phyloP scores from a whole-genome alignment of 768 basidiomycete species.

The Obba rivulosa region DNA sequence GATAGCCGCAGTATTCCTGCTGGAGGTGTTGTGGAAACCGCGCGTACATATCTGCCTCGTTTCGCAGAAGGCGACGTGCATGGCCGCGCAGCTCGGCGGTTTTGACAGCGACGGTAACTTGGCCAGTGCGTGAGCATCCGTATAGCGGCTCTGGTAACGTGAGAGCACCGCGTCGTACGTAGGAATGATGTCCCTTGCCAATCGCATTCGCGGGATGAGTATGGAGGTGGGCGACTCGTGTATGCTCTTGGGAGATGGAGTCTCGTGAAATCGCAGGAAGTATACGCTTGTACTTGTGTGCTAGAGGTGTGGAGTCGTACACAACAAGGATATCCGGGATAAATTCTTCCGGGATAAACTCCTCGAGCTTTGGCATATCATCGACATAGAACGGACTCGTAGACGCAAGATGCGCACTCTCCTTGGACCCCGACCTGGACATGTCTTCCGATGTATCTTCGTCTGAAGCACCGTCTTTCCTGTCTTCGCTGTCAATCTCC shows the following conservation, averaged over 20 bases:
- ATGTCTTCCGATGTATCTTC: too few relatives aligned
- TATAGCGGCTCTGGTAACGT: conserved; percentile 37
- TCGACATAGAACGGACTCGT: too few relatives aligned
- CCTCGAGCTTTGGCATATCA: conserved; percentile 22
- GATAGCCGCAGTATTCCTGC: conserved; percentile 46
- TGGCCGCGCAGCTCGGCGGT: conserved; percentile 3
- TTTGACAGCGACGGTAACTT: conserved; percentile 26
- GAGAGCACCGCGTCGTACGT: conserved; percentile 45
- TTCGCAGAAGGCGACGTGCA: conserved; percentile 15
- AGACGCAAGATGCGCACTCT: too few relatives aligned
- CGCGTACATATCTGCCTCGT: conserved; percentile 43
- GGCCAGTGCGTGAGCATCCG: conserved; percentile 16
- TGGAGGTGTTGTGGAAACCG: conserved; percentile 39
- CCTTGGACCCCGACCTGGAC: too few relatives aligned
- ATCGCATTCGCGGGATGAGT: conserved; percentile 31
- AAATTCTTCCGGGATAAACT: conserved; percentile 18
- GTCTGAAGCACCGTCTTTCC: too few relatives aligned
- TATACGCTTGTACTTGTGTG: conserved; percentile 16
- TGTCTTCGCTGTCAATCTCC: too few relatives aligned
- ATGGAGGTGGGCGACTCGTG: conserved; percentile 39
- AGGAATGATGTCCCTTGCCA: conserved; percentile 49
- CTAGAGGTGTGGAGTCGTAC: conserved; percentile 1
- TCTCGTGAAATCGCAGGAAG: conserved; percentile 2
- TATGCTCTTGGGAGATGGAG: not conserved
- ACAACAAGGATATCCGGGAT: conserved; percentile 23